Evolutionary conservation across 305 asterid species (phyloP), one percentile per base, ranked within the genome.

Genomic region (Nicotiana rustica): DNA sequence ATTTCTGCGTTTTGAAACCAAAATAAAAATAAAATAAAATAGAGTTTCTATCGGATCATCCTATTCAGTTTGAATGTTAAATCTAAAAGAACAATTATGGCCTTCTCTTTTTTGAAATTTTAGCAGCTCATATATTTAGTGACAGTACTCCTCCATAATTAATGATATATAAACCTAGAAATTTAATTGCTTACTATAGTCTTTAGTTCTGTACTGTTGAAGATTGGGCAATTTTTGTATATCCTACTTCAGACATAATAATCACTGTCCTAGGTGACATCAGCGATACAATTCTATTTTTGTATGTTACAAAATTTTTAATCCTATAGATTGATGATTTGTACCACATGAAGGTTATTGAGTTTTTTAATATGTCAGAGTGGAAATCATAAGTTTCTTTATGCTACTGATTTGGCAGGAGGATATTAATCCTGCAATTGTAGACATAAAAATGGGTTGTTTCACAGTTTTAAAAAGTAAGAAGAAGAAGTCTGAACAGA

Each of bases 391-490:
- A 49, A 73, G 79, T 73, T 25, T 25, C 14, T 73, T 47, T 15
- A 55, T 76, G 49, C 29, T 76, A 76, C 31, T 76, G 71, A 62
- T 14, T 85, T 82, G 80, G 66, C 88, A 86, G 90, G 88, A 85
- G 75, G 67, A 65, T 52, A 75, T 36, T 66, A 84, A 82, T 31
- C 71, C 55, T 81, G 68, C 85, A 55, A 25, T 15, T 65, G 44
- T 31, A 66, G 47, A 31, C 44, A 15, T 82, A 90, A 90, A 84
- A 57, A 94, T 95, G 99, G 98, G 98, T 77, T 94, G 98, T 85
- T 94, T 94, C 87, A 89, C 97, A 0, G 98, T 92, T 21, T 87
- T 92, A 66, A 94, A 90, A 87, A 82, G 95, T 77, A 92, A 89
- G 88, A 94, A 93, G 94, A 93, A 96, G 88, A 92, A 90, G 86